A percentile compares a stretch with the other conserved stretches of the same genome.
Evolutionary conservation across 2,329 filamentous ascomycete genomes (phyloP).

Genomic region (Torrubiellomyces zombiae): DNA sequence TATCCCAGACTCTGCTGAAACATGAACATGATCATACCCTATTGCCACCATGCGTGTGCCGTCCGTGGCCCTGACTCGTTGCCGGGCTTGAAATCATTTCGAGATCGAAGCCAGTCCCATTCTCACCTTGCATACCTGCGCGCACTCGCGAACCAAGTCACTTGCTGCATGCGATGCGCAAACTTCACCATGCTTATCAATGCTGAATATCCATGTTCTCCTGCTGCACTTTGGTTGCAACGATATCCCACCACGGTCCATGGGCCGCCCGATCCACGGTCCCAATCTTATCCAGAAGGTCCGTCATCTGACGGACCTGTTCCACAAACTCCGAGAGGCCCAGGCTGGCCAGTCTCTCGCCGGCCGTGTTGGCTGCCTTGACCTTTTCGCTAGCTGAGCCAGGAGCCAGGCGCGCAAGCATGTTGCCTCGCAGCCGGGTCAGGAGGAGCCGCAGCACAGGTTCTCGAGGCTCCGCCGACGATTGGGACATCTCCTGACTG

Average conservation of each 20-base stretch:
- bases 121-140: too few relatives aligned
- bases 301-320: conserved; percentile 51
- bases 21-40: too few relatives aligned
- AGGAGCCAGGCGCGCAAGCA: conserved; percentile 47
- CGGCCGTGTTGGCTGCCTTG: conserved; percentile 49
- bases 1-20: too few relatives aligned
- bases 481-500: conserved; percentile 25
- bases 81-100: too few relatives aligned
- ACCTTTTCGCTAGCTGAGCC: conserved; percentile 54
- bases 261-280: conserved; percentile 52
- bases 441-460: conserved; percentile 50
- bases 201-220: too few relatives aligned
- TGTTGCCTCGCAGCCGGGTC: conserved; percentile 48
- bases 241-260: conserved; percentile 52
- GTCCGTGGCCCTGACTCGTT: too few relatives aligned
- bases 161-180: too few relatives aligned
- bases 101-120: too few relatives aligned
- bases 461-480: conserved; percentile 28
- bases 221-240: conserved; percentile 38
- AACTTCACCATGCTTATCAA: too few relatives aligned
- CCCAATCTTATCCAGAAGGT: conserved; percentile 47
- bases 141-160: too few relatives aligned
- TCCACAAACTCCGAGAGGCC: conserved; percentile 60
- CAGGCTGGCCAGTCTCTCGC: conserved; percentile 50
- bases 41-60: too few relatives aligned